Percentiles rank a stretch among this genome's conserved stretches.
These are phyloP conservation scores for Cordyceps tenuipes DNA, from an alignment of 2,329 filamentous ascomycete genomes.

Conservation along the genomic window DNA sequence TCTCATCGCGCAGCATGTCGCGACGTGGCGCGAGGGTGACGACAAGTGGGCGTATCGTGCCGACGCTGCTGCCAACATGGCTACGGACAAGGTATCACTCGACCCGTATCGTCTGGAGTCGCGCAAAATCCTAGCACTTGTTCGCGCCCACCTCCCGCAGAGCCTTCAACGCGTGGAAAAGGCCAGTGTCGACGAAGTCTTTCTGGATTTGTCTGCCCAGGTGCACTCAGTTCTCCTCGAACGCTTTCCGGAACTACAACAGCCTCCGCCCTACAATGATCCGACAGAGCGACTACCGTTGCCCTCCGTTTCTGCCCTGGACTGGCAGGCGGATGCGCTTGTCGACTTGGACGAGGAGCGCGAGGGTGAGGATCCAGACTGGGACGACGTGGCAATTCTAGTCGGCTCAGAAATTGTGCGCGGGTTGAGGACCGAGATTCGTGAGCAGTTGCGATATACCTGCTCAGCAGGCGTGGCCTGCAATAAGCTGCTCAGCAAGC, in stretches of 20 bases:
- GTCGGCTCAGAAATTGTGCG: constrained; percentile 86
- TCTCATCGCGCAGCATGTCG: constrained; percentile 83
- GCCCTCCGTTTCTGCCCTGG: constrained; percentile 59
- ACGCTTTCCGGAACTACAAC: constrained; percentile 62
- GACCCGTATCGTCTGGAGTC: constrained; percentile 87
- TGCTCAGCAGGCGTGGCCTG: constrained; percentile 82
- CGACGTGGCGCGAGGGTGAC: constrained; percentile 88
- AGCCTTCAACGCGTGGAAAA: constrained; percentile 74
- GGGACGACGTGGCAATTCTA: constrained; percentile 86
- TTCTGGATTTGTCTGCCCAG: constrained; percentile 81
- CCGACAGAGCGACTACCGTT: constrained; percentile 61
- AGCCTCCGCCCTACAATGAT: constrained; percentile 66
- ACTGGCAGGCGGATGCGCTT: constrained; percentile 79
- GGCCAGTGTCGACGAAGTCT: constrained; percentile 91
- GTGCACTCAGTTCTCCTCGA: constrained; percentile 67
- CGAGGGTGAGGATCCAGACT: constrained; percentile 79
- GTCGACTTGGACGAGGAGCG: constrained; percentile 68
- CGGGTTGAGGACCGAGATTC: constrained; percentile 60
- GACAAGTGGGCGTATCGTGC: constrained; percentile 85
- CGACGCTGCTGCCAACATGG: constrained; percentile 70
- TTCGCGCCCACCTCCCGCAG: constrained; percentile 64
- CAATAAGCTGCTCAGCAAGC: constrained; percentile 93
- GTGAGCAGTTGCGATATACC: constrained; percentile 69
- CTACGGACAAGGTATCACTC: constrained; percentile 85
- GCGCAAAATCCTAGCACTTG: constrained; percentile 67